Evolutionary conservation across 768 basidiomycete species (phyloP), one percentile per base, ranked within the genome.

Genomic region (Strobilomyces confusus): DNA sequence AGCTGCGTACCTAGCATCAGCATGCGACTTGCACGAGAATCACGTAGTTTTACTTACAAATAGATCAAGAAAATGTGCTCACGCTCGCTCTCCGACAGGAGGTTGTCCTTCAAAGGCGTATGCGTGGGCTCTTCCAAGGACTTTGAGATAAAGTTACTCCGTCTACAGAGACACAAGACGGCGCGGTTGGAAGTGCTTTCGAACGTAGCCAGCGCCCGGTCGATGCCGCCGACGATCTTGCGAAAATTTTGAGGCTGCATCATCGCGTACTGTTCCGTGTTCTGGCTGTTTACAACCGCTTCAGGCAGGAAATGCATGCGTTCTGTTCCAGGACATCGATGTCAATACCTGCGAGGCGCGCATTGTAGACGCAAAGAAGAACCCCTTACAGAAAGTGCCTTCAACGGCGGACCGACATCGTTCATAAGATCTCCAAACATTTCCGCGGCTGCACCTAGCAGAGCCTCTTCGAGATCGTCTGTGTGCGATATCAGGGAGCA

Each of bases 51-150:
- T n/a, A 76, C 92, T 67, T 56, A 95, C 94, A 94, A 95, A 65
- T 95, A 95, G 0, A 94, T 87, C 23, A 95, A 69, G 66, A 95
- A 95, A 1, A 97, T 77, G 52, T 84, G 83, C 61, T 97, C 94
- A 58, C 86, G 83, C n/a, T 87, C 83, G 36, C 73, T 73, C 30
- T 77, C 77, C 9, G 63, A 59, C n/a, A 80, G 61, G 3, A 57
- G 52, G 36, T 74, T 73, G 1, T 79, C 77, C 20, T 58, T 49
- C 14, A 46, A 25, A 4, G 51, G 58, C 41, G 58, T 62, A 22
- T 20, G 56, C 14, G 45, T 36, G 4, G 72, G 62, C 25, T 29
- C 50, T 22, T 45, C 47, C 43, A 34, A 40, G 40, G 62, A 40
- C 6, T 45, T 23, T 8, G 55, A 40, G 25, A 69, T 60, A 33